Evolutionary conservation across 441 rosid species (phyloP), one percentile per base, ranked within the genome.

Genomic region (Adansonia gregorii): DNA sequence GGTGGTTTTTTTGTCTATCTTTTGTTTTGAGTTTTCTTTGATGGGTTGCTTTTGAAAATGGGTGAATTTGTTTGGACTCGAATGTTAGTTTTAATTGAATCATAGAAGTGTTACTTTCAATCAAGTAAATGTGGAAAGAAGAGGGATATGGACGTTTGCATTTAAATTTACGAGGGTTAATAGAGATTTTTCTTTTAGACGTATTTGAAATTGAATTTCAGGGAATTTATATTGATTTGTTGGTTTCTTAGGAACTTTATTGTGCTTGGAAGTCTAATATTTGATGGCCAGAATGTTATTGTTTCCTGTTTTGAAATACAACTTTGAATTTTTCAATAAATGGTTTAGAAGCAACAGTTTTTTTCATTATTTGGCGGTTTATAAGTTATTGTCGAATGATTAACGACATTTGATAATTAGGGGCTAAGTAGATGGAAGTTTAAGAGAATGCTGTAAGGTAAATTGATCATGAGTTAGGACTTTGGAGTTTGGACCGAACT

Each of bases 41-140:
- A 14, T 59, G 67, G 76, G 55, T 73, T 20, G 20, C 22, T 56
- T 14, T 71, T 54, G n/a, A 51, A 48, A 52, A 31, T 55, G 31
- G 48, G 75, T 55, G 64, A 55, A 52, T 8, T 8, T n/a, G 0
- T 52, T 52, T 61, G 17, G 43, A 61, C 19, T 52, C 6, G 17
- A 22, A 67, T 19, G 35, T 67, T 45, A 17, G 70, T 67, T 43
- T 43, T 8, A 67, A 46, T 17, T 43, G 71, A 67, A 67, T 43
- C 52, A 4, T 43, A 2, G 1, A 11, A 46, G 31, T 19, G 31
- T 58, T 20, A 10, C 14, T 10, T 22, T 60, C 35, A 56, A 8
- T 60, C 39, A 22, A 60, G 65, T 60, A 1, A 22, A 59, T 22
- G 64, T 59, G 15, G 35, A 59, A 59, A 35, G 35, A 1, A 20